These are phyloP conservation scores for Solanum sejunctum DNA, from an alignment of 257 asterid genomes.

Conservation along the genomic window DNA sequence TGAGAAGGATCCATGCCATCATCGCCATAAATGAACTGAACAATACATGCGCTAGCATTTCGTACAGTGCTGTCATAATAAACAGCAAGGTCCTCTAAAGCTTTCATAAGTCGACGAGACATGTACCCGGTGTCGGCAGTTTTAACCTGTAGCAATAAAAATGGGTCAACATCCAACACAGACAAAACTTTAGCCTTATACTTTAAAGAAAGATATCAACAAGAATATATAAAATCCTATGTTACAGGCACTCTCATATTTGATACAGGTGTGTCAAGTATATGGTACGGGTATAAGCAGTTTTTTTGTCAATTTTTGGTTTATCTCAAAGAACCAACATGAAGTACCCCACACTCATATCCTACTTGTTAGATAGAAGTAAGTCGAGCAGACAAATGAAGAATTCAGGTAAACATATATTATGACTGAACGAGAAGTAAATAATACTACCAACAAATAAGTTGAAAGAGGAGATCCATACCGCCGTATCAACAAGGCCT, in stretches of 20 bases:
- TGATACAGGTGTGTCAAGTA: not conserved
- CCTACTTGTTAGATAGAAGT: not conserved
- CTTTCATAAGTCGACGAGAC: slow-evolving; percentile 96
- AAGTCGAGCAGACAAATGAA: not conserved
- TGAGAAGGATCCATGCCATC: slow-evolving; percentile 98
- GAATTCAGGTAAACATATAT: not conserved
- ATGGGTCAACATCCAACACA: not conserved
- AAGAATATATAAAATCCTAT: not conserved
- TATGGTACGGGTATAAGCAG: not conserved
- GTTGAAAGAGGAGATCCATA: slow-evolving; percentile 18
- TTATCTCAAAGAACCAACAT: not conserved
- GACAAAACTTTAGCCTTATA: not conserved
- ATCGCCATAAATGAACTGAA: slow-evolving; percentile 81
- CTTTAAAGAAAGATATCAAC: not conserved
- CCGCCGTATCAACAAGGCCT: slow-evolving; percentile 99
- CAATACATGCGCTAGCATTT: slow-evolving; percentile 71
- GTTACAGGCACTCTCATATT: not conserved
- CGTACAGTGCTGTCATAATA: slow-evolving; percentile 83
- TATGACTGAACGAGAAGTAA: not conserved
- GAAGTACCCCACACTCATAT: not conserved
- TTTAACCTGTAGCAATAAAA: slow-evolving; percentile 57
- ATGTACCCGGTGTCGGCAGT: slow-evolving; percentile 98
- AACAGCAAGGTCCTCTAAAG: slow-evolving; percentile 77
- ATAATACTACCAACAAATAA: not conserved
- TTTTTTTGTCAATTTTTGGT: not conserved